Conservation (phyloP, 495 filamentous ascomycete genomes). For the Aspergillus steynii region DNA sequence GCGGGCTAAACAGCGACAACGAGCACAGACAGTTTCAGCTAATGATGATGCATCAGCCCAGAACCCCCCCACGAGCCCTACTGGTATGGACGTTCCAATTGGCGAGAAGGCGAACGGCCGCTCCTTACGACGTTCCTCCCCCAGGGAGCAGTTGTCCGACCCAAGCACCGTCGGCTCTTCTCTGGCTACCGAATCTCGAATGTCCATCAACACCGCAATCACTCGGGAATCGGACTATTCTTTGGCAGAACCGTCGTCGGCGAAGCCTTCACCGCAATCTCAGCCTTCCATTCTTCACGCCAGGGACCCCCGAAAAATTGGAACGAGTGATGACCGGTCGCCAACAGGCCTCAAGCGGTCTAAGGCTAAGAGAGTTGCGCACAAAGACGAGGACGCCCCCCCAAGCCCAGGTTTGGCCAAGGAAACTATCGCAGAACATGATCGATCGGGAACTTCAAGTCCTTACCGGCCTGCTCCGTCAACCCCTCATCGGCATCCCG, state of each 20-base stretch:
- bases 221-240: conserved; percentile 44
- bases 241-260: conserved; percentile 22
- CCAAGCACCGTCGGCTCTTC: conserved; percentile 39
- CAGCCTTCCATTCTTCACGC: conserved; percentile 33
- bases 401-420: conserved; percentile 27
- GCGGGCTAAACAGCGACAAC: conserved; percentile 39
- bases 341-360: conserved; percentile 51
- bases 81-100: conserved; percentile 67
- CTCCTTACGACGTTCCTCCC: conserved; percentile 33
- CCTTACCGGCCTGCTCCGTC: conserved; percentile 10
- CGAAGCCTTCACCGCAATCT: conserved; percentile 22
- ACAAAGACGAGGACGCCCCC: conserved; percentile 40
- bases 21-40: conserved; percentile 29
- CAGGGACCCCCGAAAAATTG: conserved; percentile 24
- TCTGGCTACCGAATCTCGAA: conserved; percentile 28
- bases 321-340: conserved; percentile 27
- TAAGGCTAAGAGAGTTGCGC: conserved; percentile 55
- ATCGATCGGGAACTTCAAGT: conserved; percentile 10
- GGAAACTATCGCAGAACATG: conserved; percentile 8
- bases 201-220: conserved; percentile 34
- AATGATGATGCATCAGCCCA: conserved; percentile 37
- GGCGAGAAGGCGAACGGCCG: conserved; percentile 59
- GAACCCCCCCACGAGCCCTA: conserved; percentile 52
- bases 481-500: conserved; percentile 24
- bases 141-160: conserved; percentile 38